Evolutionary conservation across 2,329 filamentous ascomycete species (phyloP).

Genomic region (Sporothrix brasiliensis): DNA sequence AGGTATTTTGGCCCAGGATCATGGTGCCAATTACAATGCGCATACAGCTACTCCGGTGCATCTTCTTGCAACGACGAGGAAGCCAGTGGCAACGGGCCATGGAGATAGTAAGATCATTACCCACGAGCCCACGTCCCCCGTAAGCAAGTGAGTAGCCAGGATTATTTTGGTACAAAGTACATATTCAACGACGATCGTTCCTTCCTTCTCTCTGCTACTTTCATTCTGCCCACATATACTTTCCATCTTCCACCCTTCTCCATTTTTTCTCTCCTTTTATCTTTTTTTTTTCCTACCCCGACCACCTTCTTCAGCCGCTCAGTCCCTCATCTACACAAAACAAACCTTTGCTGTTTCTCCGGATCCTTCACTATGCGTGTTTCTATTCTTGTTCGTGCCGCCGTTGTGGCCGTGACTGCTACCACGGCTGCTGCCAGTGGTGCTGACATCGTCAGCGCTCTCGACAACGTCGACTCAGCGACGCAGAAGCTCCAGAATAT

Average conservation of each 20-base stretch:
- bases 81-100: not conserved
- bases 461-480: slow-evolving; percentile 25
- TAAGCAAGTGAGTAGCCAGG: not conserved
- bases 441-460: slow-evolving; percentile 23
- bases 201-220: not conserved
- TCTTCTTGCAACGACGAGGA: not conserved
- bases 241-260: not conserved
- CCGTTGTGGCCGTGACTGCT: not conserved
- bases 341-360: too few species aligned
- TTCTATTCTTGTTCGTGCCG: not conserved
- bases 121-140: not conserved
- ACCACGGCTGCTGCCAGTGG: slow-evolving; percentile 15
- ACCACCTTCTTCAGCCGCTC: not conserved
- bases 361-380: not conserved
- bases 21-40: not conserved
- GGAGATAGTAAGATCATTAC: not conserved
- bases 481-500: slow-evolving; percentile 36
- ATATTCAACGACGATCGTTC: not conserved
- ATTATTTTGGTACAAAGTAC: too few species aligned
- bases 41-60: too few species aligned
- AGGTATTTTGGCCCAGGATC: not conserved
- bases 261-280: not conserved
- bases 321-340: not conserved
- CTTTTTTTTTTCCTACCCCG: not conserved
- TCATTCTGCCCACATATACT: not conserved